phyloP scores from a whole-genome alignment of 2,329 filamentous ascomycete genomes.

The Diplodia scrobiculata region DNA sequence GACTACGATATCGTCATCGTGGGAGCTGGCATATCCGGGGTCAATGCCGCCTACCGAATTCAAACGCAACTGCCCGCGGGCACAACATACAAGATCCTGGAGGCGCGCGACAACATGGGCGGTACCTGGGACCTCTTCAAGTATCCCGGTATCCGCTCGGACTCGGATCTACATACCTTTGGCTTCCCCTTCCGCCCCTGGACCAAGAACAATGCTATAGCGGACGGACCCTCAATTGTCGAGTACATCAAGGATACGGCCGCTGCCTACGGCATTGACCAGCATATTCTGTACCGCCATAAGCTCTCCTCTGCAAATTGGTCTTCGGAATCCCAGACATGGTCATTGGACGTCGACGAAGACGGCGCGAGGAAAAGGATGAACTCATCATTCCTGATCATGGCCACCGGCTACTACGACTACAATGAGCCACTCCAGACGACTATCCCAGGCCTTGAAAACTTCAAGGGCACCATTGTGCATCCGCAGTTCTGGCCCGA shows the following conservation, averaged over 20 bases:
- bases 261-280: conserved; percentile 49
- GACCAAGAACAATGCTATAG: conserved; percentile 54
- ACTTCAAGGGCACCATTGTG: conserved; percentile 64
- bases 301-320: conserved; percentile 48
- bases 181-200: conserved; percentile 71
- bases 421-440: conserved; percentile 64
- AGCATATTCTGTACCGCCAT: conserved; percentile 50
- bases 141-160: conserved; percentile 68
- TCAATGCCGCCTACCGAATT: conserved; percentile 73
- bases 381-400: conserved; percentile 57
- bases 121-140: conserved; percentile 80
- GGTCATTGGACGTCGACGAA: conserved; percentile 47
- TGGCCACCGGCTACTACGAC: conserved; percentile 72
- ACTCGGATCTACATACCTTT: conserved; percentile 55
- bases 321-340: conserved; percentile 53
- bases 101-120: conserved; percentile 66
- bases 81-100: conserved; percentile 66
- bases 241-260: conserved; percentile 51
- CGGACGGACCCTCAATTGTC: conserved; percentile 49
- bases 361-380: conserved; percentile 43
- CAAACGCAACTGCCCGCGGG: conserved; percentile 58
- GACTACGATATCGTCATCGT: conserved; percentile 60
- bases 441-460: conserved; percentile 65
- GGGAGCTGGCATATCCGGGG: conserved; percentile 73
- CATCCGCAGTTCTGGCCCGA: conserved; percentile 79